phyloP scores from a whole-genome alignment of 768 basidiomycete genomes.

The Leccinum imitatum region DNA sequence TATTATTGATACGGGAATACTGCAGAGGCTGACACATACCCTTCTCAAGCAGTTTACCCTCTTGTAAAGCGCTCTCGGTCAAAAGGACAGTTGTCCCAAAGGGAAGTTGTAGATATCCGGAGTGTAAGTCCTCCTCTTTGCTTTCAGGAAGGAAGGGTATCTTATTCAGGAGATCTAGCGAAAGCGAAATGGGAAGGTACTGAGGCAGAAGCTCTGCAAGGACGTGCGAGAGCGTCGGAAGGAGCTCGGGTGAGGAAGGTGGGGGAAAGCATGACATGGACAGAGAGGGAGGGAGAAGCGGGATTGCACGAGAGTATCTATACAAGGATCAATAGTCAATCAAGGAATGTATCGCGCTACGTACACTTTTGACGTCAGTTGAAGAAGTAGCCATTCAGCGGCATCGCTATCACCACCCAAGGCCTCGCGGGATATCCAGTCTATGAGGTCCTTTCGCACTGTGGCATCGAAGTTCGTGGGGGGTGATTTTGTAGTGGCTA shows the following conservation, averaged over 20 bases:
- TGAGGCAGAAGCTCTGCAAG: conserved; percentile 62
- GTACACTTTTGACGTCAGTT: conserved; percentile 61
- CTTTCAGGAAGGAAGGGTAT: conserved; percentile 60
- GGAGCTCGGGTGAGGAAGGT: conserved; percentile 27
- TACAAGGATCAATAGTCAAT: conserved; percentile 3
- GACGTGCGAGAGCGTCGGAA: conserved; percentile 52
- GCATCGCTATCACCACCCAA: conserved; percentile 66
- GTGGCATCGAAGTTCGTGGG: conserved; percentile 12
- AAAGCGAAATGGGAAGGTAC: conserved; percentile 54
- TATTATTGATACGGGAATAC: not conserved
- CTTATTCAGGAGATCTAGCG: conserved; percentile 60
- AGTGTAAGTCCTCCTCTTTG: conserved; percentile 70
- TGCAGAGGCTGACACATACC: conserved; percentile 22
- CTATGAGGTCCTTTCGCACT: conserved; percentile 54
- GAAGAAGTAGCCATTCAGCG: conserved; percentile 74
- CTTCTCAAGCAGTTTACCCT: conserved; percentile 62
- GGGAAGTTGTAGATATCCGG: conserved; percentile 74
- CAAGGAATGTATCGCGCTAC: conserved; percentile 25
- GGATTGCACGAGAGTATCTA: conserved; percentile 67
- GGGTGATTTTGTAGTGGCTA: not conserved
- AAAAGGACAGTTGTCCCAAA: conserved; percentile 57
- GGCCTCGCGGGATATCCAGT: conserved; percentile 72
- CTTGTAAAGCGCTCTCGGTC: conserved; percentile 64
- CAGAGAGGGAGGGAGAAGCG: conserved; percentile 66
- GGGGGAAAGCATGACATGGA: conserved; percentile 63